Evolutionary conservation across 805 yeast species (phyloP), one percentile per base, ranked within the genome.

Genomic region (Kluyveromyces dobzhanskii): DNA sequence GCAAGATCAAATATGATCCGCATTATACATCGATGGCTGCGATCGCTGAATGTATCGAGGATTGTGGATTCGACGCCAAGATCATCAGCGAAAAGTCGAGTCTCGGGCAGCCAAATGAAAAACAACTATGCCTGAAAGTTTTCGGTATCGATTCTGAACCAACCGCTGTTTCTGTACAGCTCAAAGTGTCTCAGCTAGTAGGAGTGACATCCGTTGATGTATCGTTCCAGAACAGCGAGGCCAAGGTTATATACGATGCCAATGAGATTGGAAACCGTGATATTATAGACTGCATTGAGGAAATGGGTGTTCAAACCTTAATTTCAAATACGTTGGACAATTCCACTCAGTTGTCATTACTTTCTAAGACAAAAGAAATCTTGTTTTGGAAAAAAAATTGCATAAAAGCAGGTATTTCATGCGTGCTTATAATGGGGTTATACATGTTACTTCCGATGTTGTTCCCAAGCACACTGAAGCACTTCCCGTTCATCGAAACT

Each of bases 311-410:
- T 42, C 72, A 70, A 28, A 85, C 82, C 8, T 47, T 65, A 3
- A 61, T 72, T 4, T 60, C 65, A 13, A 51, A 64, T 24, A 61
- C 52, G 37, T 54, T 79, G 4, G 85, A 81, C 54, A 76, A 75
- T 46, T 59, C 76, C 3, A 67, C 82, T 3, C 97, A 92, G 58
- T 54, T 90, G 30, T 76, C 73, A 29, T 57, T 83, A 1, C 65
- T 92, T 21, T 69, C 85, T 1, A 77, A 84, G 48, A 67, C 73
- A 7, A 76, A 78, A 48, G 97, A 90, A 45, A 78, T 85, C 32
- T 62, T 66, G 37, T 75, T 71, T 51, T 92, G 96, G 94, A 71
- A 69, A 42, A 45, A 57, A 8, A 78, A 69, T 42, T 74, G 83
- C 42, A 44, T 73, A 38, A 67, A 61, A 37, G 57, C 87, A 5